Base-by-base conservation (phyloP, 2,329 filamentous ascomycete genomes). In the Cordyceps pruinosa region DNA sequence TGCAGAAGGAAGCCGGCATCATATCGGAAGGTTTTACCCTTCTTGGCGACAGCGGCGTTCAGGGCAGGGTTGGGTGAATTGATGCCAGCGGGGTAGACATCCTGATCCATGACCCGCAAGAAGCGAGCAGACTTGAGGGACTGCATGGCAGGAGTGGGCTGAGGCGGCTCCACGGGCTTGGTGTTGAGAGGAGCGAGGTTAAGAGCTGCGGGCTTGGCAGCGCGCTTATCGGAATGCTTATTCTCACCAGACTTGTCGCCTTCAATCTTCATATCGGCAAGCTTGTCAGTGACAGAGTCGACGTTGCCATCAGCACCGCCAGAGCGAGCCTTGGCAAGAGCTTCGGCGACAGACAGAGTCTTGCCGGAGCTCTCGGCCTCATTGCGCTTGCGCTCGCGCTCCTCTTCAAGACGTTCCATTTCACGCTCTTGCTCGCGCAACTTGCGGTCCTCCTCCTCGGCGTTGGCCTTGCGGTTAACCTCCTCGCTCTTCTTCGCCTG, bases 1-100 rank as follows among this genome's bases (percentile, higher is more conserved):
- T 99, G 94, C 30, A 99, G 80, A 74, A 99, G 77, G 79, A 99
- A 99, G 66, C 88, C 87, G 66, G 92, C 89, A 74, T 97, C 91
- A 73, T 99, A 99, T 72, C 95, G 92, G 78, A 95, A 96, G 42
- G 85, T 87, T 71, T 85, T 88, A 60, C 84, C 85, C 76, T 92
- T 93, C 72, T 88, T 89, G 34, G 83, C 80, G 28, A 90, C 88
- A 17, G 88, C 88, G 41, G 82, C 78, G 72, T 97, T 99, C 62
- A 97, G 76, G 3, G 93, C 89, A 12, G 93, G 90, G 74, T 97
- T 97, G 8, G 94, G 94, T 26, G 92, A 96, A 60, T 81, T 83
- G 70, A 97, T 88, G 56, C 89, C 88, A 4, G 83, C 76, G 17
- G 94, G 93, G 70, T 99, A 99, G 41, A 87, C 82, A 60, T 90